Evolutionary conservation across 495 filamentous ascomycete species (phyloP).

Genomic region (Penicillium chermesinum): DNA sequence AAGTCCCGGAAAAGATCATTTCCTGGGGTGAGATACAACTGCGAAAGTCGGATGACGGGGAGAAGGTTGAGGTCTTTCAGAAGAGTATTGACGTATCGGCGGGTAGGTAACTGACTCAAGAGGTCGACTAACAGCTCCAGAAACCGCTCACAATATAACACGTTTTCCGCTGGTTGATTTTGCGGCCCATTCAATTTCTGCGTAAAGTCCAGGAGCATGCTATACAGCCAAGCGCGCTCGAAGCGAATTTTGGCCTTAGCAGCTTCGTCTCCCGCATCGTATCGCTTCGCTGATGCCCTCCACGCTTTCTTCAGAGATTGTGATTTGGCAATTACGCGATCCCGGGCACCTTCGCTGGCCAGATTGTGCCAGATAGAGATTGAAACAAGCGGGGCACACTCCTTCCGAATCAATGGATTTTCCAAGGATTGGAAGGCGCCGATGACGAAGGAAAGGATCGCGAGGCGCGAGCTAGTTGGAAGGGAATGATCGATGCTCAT

Average conservation of each 20-base stretch:
- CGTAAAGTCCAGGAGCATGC: conserved; percentile 78
- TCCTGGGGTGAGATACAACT: conserved; percentile 65
- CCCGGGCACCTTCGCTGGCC: conserved; percentile 62
- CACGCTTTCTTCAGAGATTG: conserved; percentile 78
- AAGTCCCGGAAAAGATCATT: conserved; percentile 82
- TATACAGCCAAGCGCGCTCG: conserved; percentile 91
- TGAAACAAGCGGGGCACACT: conserved; percentile 91
- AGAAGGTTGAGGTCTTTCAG: conserved; percentile 89
- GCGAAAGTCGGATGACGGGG: conserved; percentile 73
- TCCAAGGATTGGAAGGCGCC: conserved; percentile 92
- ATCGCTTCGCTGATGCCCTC: conserved; percentile 81
- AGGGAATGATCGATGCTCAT: conserved; percentile 81
- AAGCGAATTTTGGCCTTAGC: conserved; percentile 77
- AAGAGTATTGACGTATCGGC: conserved; percentile 88
- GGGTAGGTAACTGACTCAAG: conserved; percentile 87
- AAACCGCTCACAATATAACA: conserved; percentile 87
- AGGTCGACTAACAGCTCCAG: conserved; percentile 87
- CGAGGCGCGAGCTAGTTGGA: conserved; percentile 62
- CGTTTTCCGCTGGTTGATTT: conserved; percentile 51
- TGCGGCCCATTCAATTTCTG: conserved; percentile 59
- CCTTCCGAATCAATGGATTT: conserved; percentile 81
- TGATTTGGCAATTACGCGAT: conserved; percentile 62
- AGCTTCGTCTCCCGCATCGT: conserved; percentile 77
- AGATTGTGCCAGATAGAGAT: conserved; percentile 96
- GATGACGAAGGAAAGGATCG: conserved; percentile 82